phyloP scores from a whole-genome alignment of 805 yeast genomes.

The Millerago galiae region DNA sequence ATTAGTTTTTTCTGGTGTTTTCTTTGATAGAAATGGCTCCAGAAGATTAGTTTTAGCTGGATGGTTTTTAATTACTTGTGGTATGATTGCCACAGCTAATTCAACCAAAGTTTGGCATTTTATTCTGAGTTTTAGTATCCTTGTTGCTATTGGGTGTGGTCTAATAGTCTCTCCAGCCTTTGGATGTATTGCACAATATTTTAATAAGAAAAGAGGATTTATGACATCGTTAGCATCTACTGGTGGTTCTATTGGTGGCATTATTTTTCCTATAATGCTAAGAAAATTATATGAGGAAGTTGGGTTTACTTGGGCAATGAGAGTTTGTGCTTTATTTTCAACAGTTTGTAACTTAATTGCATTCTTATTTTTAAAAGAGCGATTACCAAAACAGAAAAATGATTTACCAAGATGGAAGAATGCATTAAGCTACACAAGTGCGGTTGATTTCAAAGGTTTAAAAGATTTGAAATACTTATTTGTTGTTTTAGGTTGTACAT shows the following conservation, averaged over 20 bases:
- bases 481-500: conserved; percentile 36
- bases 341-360: conserved; percentile 31
- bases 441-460: conserved; percentile 32
- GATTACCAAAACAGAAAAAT: conserved; percentile 28
- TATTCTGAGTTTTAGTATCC: conserved; percentile 46
- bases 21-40: conserved; percentile 50
- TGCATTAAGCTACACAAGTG: conserved; percentile 20
- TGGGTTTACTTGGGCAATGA: conserved; percentile 53
- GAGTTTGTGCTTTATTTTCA: conserved; percentile 42
- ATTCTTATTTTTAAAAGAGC: conserved; percentile 32
- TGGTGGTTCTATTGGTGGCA: conserved; percentile 52
- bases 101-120: conserved; percentile 54
- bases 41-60: conserved; percentile 36
- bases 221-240: conserved; percentile 42
- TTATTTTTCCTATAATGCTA: conserved; percentile 46
- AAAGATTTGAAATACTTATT: conserved; percentile 38
- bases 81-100: conserved; percentile 47
- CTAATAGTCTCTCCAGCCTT: conserved; percentile 50
- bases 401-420: conserved; percentile 21
- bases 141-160: conserved; percentile 53
- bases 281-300: conserved; percentile 36
- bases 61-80: conserved; percentile 35
- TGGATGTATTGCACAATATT: conserved; percentile 61
- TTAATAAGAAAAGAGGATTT: conserved; percentile 47
- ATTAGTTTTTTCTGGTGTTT: conserved; percentile 48